Conservation (phyloP, 371 early-diverging fungal genomes). For the Choanephora cucurbitarum region DNA sequence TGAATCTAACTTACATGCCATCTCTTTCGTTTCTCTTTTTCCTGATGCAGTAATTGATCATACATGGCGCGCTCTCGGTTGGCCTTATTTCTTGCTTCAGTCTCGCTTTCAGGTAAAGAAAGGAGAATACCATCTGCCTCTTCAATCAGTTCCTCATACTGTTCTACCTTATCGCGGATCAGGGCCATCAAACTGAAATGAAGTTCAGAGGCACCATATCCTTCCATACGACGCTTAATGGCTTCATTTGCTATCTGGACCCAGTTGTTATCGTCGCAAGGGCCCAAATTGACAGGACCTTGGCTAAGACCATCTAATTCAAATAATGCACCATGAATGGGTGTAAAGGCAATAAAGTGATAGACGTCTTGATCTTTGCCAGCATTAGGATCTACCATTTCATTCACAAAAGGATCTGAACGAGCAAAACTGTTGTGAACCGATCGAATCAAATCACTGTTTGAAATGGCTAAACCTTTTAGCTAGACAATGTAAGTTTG, state of each 20-base stretch:
- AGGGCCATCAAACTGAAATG: conserved; percentile 90
- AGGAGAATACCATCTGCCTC: conserved; percentile 46
- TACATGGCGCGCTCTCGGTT: conserved; percentile 34
- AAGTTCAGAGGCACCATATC: conserved; percentile 67
- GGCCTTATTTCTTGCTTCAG: conserved; percentile 27
- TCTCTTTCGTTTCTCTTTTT: conserved; percentile 48
- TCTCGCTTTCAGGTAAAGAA: conserved; percentile 47
- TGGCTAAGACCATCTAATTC: conserved; percentile 86
- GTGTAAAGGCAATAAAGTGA: conserved; percentile 89
- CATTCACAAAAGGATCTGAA: conserved; percentile 76
- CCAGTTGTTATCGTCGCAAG: conserved; percentile 71
- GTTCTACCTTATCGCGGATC: conserved; percentile 64
- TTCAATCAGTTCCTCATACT: conserved; percentile 54
- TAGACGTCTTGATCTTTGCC: conserved; percentile 79
- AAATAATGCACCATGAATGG: conserved; percentile 75
- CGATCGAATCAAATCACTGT: conserved; percentile 76
- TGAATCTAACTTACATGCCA: conserved; percentile 57
- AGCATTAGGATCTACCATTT: conserved; percentile 56
- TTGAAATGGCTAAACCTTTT: conserved; percentile 83
- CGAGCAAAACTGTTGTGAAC: conserved; percentile 89
- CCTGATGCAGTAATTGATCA: conserved; percentile 48
- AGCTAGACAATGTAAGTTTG: conserved; percentile 40
- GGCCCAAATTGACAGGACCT: conserved; percentile 71
- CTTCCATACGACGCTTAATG: conserved; percentile 73
- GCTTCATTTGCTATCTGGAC: conserved; percentile 66